Evolutionary conservation across 768 basidiomycete species (phyloP).

Genomic region (Phanerodontia chrysosporium): DNA sequence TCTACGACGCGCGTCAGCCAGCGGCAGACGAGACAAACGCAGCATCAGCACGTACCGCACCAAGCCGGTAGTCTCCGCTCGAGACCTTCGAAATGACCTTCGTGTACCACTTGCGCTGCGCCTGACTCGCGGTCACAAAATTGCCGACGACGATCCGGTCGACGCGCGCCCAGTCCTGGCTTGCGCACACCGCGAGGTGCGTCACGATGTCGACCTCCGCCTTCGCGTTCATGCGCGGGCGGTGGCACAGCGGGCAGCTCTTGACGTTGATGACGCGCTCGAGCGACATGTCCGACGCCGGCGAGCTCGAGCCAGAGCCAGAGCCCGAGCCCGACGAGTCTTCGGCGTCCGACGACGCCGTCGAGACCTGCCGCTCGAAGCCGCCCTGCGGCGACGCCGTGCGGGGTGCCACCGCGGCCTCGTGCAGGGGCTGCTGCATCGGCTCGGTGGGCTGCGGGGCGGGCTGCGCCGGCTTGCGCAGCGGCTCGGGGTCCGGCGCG

Average conservation of each 20-base stretch:
- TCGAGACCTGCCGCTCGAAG: conserved; percentile 30
- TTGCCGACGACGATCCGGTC: conserved; percentile 89
- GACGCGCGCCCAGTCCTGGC: conserved; percentile 86
- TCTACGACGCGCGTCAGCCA: conserved; percentile 38
- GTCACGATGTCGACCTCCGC: conserved; percentile 94
- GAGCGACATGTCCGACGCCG: conserved; percentile 10
- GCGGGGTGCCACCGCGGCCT: conserved; percentile 1
- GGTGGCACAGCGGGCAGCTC: conserved; percentile 91
- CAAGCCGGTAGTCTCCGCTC: conserved; percentile 82
- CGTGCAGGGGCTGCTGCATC: conserved; percentile 39
- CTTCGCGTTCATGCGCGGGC: conserved; percentile 78
- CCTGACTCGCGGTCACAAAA: conserved; percentile 91
- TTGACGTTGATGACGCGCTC: conserved; percentile 95
- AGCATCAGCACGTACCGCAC: conserved; percentile 59
- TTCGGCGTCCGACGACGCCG: conserved; percentile 40
- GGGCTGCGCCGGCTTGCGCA: conserved; percentile 15
- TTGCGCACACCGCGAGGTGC: conserved; percentile 94
- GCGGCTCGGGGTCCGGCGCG: conserved; percentile 8
- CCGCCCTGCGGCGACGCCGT: not conserved
- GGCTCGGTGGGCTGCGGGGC: conserved; percentile 40
- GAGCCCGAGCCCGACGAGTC: conserved; percentile 7
- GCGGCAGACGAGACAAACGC: not conserved
- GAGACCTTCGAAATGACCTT: conserved; percentile 85
- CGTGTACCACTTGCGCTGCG: conserved; percentile 96
- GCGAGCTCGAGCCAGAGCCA: conserved; percentile 14